Evolutionary conservation across 805 yeast species (phyloP).

Genomic region (Hanseniaspora valbyensis): DNA sequence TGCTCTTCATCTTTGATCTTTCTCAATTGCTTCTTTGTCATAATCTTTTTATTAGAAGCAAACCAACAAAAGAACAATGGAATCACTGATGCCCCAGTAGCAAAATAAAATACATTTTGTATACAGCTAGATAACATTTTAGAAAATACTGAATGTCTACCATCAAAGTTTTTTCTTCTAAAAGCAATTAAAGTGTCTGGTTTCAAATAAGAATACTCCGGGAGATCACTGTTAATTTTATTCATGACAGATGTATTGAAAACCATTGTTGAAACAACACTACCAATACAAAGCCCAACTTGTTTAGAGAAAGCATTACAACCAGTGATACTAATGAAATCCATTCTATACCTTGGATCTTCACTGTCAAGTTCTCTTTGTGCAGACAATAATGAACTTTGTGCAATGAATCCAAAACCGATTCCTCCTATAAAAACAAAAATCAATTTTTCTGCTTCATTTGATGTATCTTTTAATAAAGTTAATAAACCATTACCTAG

Average conservation of each 20-base stretch:
- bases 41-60: constrained; percentile 18
- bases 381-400: constrained; percentile 25
- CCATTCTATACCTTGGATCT: constrained; percentile 19
- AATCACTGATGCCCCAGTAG: constrained; percentile 19
- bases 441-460: constrained; percentile 28
- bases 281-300: constrained; percentile 23
- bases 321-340: constrained; percentile 23
- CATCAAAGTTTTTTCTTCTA: constrained; percentile 22
- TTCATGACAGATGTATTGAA: constrained; percentile 22
- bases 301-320: constrained; percentile 22
- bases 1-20: background rate
- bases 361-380: constrained; percentile 25
- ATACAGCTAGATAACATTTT: constrained; percentile 19
- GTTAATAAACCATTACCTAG: constrained; percentile 31
- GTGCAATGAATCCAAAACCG: constrained; percentile 30
- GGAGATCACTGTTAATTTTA: constrained; percentile 15
- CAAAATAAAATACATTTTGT: constrained; percentile 23
- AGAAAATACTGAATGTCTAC: constrained; percentile 19
- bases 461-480: constrained; percentile 27
- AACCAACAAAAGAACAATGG: constrained; percentile 20
- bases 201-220: constrained; percentile 14
- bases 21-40: constrained; percentile 3
- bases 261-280: constrained; percentile 23
- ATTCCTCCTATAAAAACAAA: constrained; percentile 31
- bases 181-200: constrained; percentile 20